Evolutionary conservation across 805 yeast genomes (phyloP).

Genomic region (Barnettozyma pratensis): DNA sequence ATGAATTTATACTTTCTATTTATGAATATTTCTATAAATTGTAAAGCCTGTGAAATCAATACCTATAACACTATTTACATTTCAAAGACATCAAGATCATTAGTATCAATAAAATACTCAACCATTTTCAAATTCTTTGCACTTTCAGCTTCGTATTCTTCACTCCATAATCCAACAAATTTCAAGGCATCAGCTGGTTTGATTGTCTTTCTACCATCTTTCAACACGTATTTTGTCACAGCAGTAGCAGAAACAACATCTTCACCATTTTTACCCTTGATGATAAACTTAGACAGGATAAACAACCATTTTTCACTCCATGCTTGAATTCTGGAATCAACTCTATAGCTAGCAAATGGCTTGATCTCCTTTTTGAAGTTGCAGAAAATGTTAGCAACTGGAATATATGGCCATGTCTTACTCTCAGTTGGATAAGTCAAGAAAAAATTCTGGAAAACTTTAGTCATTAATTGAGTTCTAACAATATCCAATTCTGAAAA

Average conservation of each 20-base stretch:
- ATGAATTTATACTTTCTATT: no score
- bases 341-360: constrained; percentile 54
- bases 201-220: constrained; percentile 71
- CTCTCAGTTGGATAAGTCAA: constrained; percentile 36
- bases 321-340: constrained; percentile 58
- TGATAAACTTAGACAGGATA: constrained; percentile 56
- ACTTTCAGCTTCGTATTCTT: constrained; percentile 41
- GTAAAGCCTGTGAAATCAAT: background rate
- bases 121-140: constrained; percentile 36
- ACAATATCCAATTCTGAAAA: constrained; percentile 76
- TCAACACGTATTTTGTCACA: constrained; percentile 76
- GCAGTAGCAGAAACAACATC: constrained; percentile 47
- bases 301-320: constrained; percentile 91
- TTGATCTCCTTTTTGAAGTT: constrained; percentile 68
- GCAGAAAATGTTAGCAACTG: constrained; percentile 69
- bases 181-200: constrained; percentile 56
- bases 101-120: constrained; percentile 32
- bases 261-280: constrained; percentile 22
- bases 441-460: constrained; percentile 53
- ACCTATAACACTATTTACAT: background rate
- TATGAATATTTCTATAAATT: background rate
- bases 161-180: constrained; percentile 50
- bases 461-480: constrained; percentile 57
- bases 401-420: constrained; percentile 46
- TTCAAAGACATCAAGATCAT: constrained; percentile 28